Base-by-base conservation (phyloP, 805 yeast genomes). In the Priceomyces medius region DNA sequence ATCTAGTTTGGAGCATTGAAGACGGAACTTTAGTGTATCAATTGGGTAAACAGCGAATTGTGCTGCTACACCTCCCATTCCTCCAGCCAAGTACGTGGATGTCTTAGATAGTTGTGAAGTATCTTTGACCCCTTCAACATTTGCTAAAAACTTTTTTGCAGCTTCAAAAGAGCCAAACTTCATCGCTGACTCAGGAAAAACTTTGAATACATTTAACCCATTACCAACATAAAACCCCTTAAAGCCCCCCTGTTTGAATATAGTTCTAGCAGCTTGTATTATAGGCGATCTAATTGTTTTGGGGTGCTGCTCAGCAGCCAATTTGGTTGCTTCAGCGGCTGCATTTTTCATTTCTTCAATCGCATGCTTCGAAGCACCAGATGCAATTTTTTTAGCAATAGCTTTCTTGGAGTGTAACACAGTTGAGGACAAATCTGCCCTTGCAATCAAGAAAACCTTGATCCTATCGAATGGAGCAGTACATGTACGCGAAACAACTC, bases 381-480 rank as follows among this genome's bases (percentile, higher is more conserved):
- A 56, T 5, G 62, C 63, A 12, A 68, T 63, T 36, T 60, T 64
- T 39, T 49, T 45, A 7, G 68, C 68, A 31, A 71, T 68, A 44
- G 64, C 69, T 28, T 66, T 62, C 51, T 73, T 81, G 9, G 83
- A 77, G 44, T 79, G 80, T 35, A 85, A 61, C 4, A 85, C 66
- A 0, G 88, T 84, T 3, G 90, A 83, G 0, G 86, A 74, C 34
- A 85, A 64, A 58, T 85, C 95, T 0, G 96, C 83, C 60, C 96
- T 78, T 1, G 98, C 97, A 54, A 93, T 93, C 37, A 93, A 68
- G 53, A 87, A 93, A 10, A 93, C 98, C 60, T 93, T 93, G 17
- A 93, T 79, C 59, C 99, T 77, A 62, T 93, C 99, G 49, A 93
- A 87, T 8, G 99, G 99, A 0, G 98, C 99, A 0, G 99, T 93